phyloP scores from a whole-genome alignment of 768 basidiomycete species.

The Russula compacta region DNA sequence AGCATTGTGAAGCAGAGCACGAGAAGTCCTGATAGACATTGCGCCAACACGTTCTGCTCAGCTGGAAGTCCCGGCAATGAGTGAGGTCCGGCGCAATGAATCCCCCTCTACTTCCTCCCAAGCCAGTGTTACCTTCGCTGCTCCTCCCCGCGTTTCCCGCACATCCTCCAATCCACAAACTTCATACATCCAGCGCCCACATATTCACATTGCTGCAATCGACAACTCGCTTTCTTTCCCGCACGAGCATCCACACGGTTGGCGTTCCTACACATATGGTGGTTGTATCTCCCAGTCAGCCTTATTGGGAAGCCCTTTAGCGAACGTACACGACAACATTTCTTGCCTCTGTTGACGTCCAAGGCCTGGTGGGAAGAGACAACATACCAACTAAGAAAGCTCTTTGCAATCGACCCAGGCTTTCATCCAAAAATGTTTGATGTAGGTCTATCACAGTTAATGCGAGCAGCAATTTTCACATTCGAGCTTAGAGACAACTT shows the following conservation, averaged over 20 bases:
- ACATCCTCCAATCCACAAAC: slow-evolving; percentile 15
- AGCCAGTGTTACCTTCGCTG: slow-evolving; percentile 18
- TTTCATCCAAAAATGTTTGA: slow-evolving; percentile 88
- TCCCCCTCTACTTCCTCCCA: slow-evolving; percentile 23
- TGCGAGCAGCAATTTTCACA: not conserved
- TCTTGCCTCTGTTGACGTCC: slow-evolving; percentile 72
- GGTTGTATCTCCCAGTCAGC: slow-evolving; percentile 80
- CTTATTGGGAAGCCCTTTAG: slow-evolving; percentile 82
- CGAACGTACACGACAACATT: slow-evolving; percentile 70
- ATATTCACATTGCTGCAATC: slow-evolving; percentile 88
- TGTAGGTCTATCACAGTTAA: slow-evolving; percentile 31
- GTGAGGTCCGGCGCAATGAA: slow-evolving; percentile 45
- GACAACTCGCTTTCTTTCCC: slow-evolving; percentile 91
- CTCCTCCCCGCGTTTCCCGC: slow-evolving; percentile 19
- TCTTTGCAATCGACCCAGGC: slow-evolving; percentile 76
- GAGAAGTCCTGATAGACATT: slow-evolving; percentile 73
- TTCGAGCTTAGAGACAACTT: slow-evolving; percentile 56
- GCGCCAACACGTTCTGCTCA: slow-evolving; percentile 63
- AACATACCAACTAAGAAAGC: slow-evolving; percentile 60
- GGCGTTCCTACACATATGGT: slow-evolving; percentile 79
- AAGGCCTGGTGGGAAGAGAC: slow-evolving; percentile 90
- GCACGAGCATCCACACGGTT: slow-evolving; percentile 78
- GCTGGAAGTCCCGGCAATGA: slow-evolving; percentile 65
- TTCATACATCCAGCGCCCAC: slow-evolving; percentile 53
- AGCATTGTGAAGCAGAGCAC: slow-evolving; percentile 74